Evolutionary conservation across 495 filamentous ascomycete genomes (phyloP).

Genomic region (Aspergillus ostianus): DNA sequence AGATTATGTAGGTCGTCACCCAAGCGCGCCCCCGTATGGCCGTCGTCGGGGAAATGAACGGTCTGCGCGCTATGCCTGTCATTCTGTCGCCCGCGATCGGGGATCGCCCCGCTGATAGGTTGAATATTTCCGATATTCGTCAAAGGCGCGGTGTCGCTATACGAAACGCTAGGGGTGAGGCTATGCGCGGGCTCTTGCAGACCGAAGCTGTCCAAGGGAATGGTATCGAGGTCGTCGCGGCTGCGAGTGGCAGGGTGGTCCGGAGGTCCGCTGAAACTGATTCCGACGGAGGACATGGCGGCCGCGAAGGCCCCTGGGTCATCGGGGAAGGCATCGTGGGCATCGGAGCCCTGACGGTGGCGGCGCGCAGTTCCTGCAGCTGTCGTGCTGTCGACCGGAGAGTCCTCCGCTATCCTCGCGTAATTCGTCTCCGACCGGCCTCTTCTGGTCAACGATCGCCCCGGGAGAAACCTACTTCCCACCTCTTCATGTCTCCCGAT

Average conservation of each 20-base stretch:
- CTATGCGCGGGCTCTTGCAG: constrained; percentile 47
- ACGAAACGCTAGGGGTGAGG: constrained; percentile 43
- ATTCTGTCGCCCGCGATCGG: constrained; percentile 52
- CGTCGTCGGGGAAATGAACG: constrained; percentile 40
- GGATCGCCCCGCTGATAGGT: constrained; percentile 62
- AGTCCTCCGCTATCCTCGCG: constrained; percentile 52
- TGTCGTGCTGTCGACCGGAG: constrained; percentile 37
- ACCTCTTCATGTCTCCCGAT: constrained; percentile 30
- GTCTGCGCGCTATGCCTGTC: constrained; percentile 62
- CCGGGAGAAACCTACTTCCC: constrained; percentile 34
- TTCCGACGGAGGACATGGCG: constrained; percentile 60
- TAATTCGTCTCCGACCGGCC: constrained; percentile 41
- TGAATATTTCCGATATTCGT: constrained; percentile 59
- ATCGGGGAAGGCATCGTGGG: constrained; percentile 45
- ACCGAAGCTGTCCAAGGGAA: constrained; percentile 28
- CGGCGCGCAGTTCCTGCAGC: constrained; percentile 22
- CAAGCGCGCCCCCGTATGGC: constrained; percentile 45
- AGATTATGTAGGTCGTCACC: constrained; percentile 54
- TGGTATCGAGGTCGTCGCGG: constrained; percentile 32
- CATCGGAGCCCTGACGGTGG: constrained; percentile 26
- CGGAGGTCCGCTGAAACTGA: constrained; percentile 48
- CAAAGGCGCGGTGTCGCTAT: constrained; percentile 68
- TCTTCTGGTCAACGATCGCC: constrained; percentile 37
- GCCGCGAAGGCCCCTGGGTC: constrained; percentile 54
- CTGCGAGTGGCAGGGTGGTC: constrained; percentile 23